Evolutionary conservation across 805 yeast genomes (phyloP).

Genomic region (Ogataea paradorogensis): DNA sequence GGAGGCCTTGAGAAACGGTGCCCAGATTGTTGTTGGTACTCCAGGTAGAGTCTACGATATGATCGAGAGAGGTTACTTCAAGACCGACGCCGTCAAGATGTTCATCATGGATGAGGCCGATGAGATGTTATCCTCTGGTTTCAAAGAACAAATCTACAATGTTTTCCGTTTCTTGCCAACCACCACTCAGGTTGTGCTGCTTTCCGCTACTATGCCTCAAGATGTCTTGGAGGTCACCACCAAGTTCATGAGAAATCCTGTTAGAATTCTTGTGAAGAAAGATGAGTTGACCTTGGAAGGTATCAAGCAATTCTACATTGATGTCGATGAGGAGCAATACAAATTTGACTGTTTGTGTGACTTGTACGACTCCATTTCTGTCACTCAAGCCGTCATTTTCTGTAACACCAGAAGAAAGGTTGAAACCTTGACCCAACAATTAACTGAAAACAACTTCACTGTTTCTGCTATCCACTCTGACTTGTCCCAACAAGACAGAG

Average conservation of each 20-base stretch:
- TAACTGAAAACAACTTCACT: conserved; percentile 79
- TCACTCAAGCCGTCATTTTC: conserved; percentile 97
- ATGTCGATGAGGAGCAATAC: conserved; percentile 90
- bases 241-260: conserved; percentile 91
- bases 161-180: conserved; percentile 82
- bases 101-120: conserved; percentile 95
- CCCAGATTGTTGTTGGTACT: conserved; percentile 93
- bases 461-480: conserved; percentile 97
- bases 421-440: conserved; percentile 80
- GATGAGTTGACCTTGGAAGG: conserved; percentile 95
- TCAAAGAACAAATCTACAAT: conserved; percentile 93
- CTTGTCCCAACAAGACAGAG: conserved; percentile 93
- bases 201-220: conserved; percentile 90
- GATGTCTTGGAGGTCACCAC: conserved; percentile 90
- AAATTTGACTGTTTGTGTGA: conserved; percentile 94
- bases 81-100: conserved; percentile 78
- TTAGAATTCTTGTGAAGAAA: conserved; percentile 88
- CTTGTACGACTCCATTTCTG: conserved; percentile 88
- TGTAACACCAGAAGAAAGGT: conserved; percentile 97
- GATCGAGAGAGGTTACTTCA: conserved; percentile 77
- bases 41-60: conserved; percentile 95
- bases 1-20: conserved; percentile 69
- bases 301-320: conserved; percentile 85
- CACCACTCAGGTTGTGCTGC: conserved; percentile 86
- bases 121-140: conserved; percentile 88